phyloP scores from a whole-genome alignment of 441 rosid species.

The Populus hybrid region DNA sequence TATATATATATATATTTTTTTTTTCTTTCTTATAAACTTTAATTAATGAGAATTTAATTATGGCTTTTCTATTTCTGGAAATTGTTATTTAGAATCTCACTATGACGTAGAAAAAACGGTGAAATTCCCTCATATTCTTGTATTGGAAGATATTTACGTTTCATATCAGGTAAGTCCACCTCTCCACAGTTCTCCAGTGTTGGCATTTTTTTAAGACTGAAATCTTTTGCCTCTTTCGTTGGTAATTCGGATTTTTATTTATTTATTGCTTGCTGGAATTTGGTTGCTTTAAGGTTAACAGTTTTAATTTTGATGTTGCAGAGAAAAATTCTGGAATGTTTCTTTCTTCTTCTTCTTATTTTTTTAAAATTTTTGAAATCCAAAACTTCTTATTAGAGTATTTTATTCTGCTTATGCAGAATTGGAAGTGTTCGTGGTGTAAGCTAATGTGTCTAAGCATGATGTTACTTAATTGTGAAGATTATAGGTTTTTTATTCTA shows the following conservation, averaged over 20 bases:
- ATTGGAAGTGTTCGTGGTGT: not conserved
- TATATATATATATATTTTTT: too few relatives aligned
- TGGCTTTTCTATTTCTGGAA: not conserved
- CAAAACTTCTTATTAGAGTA: too few relatives aligned
- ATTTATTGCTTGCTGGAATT: not conserved
- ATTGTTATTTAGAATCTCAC: not conserved
- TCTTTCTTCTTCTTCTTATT: too few relatives aligned
- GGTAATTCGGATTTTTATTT: not conserved
- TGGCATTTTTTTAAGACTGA: not conserved
- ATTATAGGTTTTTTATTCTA: not conserved
- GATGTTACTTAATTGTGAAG: not conserved
- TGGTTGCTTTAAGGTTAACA: not conserved
- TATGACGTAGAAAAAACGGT: not conserved
- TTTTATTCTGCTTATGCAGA: not conserved
- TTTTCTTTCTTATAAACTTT: too few relatives aligned
- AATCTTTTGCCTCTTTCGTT: not conserved
- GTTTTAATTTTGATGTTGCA: not conserved
- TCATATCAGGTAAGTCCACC: not conserved
- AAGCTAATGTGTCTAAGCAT: not conserved
- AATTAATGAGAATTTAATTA: not conserved
- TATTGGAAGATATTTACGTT: conserved; percentile 4
- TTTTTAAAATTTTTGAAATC: too few relatives aligned
- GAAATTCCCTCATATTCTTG: not conserved
- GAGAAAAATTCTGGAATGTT: not conserved
- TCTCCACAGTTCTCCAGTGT: not conserved